Percentiles rank a stretch among this genome's conserved stretches.
Conservation (phyloP, 257 asterid genomes). For the Linderniella brevidens region DNA sequence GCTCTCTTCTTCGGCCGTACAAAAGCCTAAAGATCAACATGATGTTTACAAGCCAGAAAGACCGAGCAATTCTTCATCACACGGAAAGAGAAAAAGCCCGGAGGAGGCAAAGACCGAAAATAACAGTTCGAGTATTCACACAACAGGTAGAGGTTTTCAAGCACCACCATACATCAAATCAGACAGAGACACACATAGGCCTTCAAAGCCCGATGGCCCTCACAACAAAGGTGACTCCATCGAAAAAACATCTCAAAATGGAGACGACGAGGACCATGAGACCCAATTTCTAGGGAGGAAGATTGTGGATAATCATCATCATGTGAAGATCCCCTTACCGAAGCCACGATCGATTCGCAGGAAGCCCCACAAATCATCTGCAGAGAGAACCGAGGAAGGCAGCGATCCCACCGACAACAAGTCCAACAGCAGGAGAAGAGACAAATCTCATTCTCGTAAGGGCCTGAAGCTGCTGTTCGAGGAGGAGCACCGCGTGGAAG, state of each 20-base stretch:
- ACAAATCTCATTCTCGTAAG: constrained; percentile 43
- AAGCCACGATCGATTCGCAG: constrained; percentile 59
- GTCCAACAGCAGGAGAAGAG: constrained; percentile 63
- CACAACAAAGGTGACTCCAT: constrained; percentile 19
- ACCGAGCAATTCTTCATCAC: constrained; percentile 29
- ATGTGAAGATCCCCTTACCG: constrained; percentile 29
- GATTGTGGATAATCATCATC: constrained; percentile 21
- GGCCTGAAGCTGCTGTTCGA: constrained; percentile 47
- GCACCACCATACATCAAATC: constrained; percentile 67
- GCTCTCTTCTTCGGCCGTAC: constrained; percentile 17
- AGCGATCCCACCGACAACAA: constrained; percentile 24
- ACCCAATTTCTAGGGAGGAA: constrained; percentile 15
- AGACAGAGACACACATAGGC: constrained; percentile 21
- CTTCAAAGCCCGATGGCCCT: constrained; percentile 51
- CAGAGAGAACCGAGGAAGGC: constrained; percentile 24
- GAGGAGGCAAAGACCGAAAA: constrained; percentile 8
- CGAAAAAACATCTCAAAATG: constrained; percentile 7
- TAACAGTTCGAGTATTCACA: neutral
- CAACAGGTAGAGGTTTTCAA: no score
- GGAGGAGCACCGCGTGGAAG: constrained; percentile 30
- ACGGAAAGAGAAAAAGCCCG: constrained; percentile 9
- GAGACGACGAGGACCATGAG: constrained; percentile 12
- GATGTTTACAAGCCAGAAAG: constrained; percentile 17
- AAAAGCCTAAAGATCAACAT: constrained; percentile 18
- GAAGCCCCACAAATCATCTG: constrained; percentile 48